phyloP scores from a whole-genome alignment of 176 grass and related monocot genomes.

The Ampelocalamus luodianensis region DNA sequence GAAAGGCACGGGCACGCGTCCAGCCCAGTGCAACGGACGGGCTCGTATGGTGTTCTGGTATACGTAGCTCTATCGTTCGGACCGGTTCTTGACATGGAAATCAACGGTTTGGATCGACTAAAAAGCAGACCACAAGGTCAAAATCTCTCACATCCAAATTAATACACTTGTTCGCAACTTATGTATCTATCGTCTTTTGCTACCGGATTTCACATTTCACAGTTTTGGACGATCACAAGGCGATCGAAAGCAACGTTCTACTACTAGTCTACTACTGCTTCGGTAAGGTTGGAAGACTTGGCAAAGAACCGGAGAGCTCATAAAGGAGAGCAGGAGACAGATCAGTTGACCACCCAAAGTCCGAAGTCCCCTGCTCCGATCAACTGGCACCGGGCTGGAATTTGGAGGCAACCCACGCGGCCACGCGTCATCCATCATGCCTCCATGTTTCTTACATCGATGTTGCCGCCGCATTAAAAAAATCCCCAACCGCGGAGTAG shows the following conservation, averaged over 20 bases:
- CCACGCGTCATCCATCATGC: constrained; percentile 12
- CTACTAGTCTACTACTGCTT: too few species aligned
- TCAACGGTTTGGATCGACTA: not conserved
- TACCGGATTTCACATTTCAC: too few species aligned
- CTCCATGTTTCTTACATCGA: constrained; percentile 36
- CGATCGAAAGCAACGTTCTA: too few species aligned
- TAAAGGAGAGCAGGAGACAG: too few species aligned
- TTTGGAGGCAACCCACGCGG: not conserved
- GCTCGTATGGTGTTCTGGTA: not conserved
- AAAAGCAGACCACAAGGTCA: not conserved
- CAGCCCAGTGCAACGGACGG: not conserved
- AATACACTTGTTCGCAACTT: not conserved
- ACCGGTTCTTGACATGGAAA: not conserved
- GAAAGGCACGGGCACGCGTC: not conserved
- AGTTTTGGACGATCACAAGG: too few species aligned
- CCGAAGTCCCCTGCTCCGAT: too few species aligned
- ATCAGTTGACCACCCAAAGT: too few species aligned
- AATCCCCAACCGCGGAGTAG: not conserved
- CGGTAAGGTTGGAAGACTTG: too few species aligned
- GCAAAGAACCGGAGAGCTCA: too few species aligned
- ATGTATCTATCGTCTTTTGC: too few species aligned
- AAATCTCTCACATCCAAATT: not conserved
- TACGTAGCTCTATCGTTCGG: not conserved
- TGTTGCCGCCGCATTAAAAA: constrained; percentile 37
- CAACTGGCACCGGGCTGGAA: not conserved